A percentile compares a stretch with the other conserved stretches of the same genome.
Conservation (phyloP, 345 rosid species). For the Rhizophora mangle region DNA sequence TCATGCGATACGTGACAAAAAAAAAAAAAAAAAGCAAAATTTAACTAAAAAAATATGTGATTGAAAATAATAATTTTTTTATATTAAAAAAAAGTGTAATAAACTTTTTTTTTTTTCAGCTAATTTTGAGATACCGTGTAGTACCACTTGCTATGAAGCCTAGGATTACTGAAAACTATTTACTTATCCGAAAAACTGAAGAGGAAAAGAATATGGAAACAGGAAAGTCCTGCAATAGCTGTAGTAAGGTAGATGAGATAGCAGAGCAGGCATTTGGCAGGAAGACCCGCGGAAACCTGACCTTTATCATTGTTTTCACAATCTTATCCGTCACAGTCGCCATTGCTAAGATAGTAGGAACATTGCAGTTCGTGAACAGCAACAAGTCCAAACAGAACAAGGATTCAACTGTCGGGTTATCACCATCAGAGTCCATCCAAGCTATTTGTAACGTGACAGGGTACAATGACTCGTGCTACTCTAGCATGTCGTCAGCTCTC, state of each 20-base stretch:
- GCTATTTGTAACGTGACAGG: constrained; percentile 26
- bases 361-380: neutral
- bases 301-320: constrained; percentile 15
- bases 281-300: constrained; percentile 22
- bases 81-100: no score
- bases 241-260: constrained; percentile 14
- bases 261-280: constrained; percentile 23
- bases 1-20: no score
- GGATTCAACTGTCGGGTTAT: neutral
- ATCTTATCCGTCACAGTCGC: constrained; percentile 10
- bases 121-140: no score
- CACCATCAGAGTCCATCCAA: constrained; percentile 11
- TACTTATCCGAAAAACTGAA: no score
- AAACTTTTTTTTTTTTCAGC: no score
- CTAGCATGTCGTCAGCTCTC: constrained; percentile 25
- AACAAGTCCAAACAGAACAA: neutral
- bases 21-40: no score
- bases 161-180: no score
- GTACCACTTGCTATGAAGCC: no score
- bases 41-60: no score
- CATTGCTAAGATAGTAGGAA: constrained; percentile 12
- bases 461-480: constrained; percentile 29
- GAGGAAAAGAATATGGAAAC: neutral
- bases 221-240: constrained; percentile 15
- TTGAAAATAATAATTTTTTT: no score